A percentile compares a stretch with the other conserved stretches of the same genome.
phyloP scores from a whole-genome alignment of 176 grass and related monocot genomes.

The Leersia perrieri region DNA sequence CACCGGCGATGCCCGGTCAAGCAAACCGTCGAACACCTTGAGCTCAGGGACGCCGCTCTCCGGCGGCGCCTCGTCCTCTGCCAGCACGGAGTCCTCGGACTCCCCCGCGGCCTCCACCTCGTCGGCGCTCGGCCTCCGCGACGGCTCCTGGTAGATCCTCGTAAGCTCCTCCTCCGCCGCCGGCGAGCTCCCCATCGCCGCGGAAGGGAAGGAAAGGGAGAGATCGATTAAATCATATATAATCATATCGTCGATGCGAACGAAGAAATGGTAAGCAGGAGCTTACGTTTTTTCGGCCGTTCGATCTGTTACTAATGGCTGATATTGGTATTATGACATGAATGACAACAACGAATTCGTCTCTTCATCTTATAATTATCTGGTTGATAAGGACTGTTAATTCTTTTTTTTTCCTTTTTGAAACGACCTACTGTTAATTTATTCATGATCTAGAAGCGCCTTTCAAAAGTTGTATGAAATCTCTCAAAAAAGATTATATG shows the following conservation, averaged over 20 bases:
- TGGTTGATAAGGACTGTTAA: not conserved
- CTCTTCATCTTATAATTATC: not conserved
- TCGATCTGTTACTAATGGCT: not conserved
- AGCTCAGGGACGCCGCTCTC: constrained; percentile 36
- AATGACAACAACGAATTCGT: not conserved
- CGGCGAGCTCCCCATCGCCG: not conserved
- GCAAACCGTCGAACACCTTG: constrained; percentile 51
- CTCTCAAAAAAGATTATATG: too few relatives aligned
- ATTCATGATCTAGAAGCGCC: not conserved
- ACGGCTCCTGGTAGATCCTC: constrained; percentile 40
- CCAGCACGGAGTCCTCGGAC: constrained; percentile 25
- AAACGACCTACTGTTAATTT: too few relatives aligned
- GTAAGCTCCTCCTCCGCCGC: constrained; percentile 40
- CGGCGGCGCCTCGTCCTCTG: constrained; percentile 11
- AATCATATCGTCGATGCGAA: not conserved
- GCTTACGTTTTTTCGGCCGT: not conserved
- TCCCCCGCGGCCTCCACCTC: constrained; percentile 29
- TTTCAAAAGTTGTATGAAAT: too few relatives aligned
- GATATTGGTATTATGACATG: not conserved
- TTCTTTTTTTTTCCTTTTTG: too few relatives aligned
- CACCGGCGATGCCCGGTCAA: constrained; percentile 38
- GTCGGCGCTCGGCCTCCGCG: constrained; percentile 35
- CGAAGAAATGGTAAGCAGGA: not conserved
- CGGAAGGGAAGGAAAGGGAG: not conserved
- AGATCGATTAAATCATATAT: not conserved